phyloP scores from a whole-genome alignment of 2,329 filamentous ascomycete genomes.

The Colletotrichum sojae region DNA sequence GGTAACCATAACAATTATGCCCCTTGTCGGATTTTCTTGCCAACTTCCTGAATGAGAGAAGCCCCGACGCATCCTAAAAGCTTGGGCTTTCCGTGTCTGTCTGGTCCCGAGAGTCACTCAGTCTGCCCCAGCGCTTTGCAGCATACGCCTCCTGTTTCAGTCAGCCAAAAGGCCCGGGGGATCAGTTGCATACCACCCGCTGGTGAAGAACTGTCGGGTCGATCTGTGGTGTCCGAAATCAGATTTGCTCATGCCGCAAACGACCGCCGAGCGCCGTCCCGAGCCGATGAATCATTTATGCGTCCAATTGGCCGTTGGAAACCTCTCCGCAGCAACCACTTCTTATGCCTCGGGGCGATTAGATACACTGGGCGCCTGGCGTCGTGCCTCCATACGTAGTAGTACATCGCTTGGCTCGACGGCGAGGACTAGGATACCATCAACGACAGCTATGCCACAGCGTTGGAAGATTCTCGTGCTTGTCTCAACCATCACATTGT shows the following conservation, averaged over 20 bases:
- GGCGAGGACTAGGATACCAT: neutral
- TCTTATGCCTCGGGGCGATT: neutral
- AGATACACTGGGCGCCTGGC: neutral
- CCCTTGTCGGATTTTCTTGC: neutral
- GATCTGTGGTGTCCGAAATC: neutral
- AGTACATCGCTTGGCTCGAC: neutral
- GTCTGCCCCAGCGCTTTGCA: conserved; percentile 5
- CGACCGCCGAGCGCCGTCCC: conserved; percentile 6
- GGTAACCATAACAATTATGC: neutral
- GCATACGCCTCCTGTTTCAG: neutral
- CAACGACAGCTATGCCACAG: neutral
- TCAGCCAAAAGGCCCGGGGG: neutral
- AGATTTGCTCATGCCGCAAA: neutral
- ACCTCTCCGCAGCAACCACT: neutral
- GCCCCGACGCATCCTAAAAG: conserved; percentile 20
- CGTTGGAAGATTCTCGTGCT: neutral
- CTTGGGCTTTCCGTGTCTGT: conserved; percentile 5
- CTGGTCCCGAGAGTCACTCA: neutral
- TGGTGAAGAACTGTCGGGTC: conserved; percentile 1
- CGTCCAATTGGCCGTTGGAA: neutral
- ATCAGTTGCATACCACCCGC: neutral
- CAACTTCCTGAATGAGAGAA: conserved; percentile 31
- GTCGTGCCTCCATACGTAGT: neutral
- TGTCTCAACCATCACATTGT: neutral
- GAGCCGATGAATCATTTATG: conserved; percentile 5